Evolutionary conservation across 169 alveolate genomes (phyloP).

Genomic region (Eimeria tenella): DNA sequence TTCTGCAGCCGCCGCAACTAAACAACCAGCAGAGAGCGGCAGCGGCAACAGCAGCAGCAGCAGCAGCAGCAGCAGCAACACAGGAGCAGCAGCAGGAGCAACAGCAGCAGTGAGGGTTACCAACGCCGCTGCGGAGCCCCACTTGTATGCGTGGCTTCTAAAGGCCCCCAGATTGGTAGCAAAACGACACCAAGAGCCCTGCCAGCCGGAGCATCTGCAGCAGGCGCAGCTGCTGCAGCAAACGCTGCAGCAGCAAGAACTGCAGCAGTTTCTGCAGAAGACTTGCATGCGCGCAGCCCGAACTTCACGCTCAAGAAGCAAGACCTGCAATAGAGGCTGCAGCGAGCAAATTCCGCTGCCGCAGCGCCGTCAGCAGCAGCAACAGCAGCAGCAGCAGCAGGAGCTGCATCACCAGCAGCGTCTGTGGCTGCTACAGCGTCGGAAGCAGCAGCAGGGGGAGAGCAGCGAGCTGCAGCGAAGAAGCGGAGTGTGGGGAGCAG

Average conservation of each 20-base stretch:
- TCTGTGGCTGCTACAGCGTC: too few relatives aligned
- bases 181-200: not conserved
- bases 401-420: not conserved
- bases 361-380: not conserved
- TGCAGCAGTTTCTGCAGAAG: not conserved
- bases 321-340: not conserved
- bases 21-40: not conserved
- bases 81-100: not conserved
- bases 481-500: not conserved
- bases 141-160: not conserved
- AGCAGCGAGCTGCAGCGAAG: not conserved
- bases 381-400: conserved; percentile 25
- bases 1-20: too few relatives aligned
- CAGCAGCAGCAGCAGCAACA: not conserved
- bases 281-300: not conserved
- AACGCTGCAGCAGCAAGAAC: not conserved
- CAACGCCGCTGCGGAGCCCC: not conserved
- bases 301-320: not conserved
- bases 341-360: not conserved
- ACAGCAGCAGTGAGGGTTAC: not conserved
- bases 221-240: not conserved
- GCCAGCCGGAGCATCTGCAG: conserved; percentile 20
- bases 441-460: not conserved
- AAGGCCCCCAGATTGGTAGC: not conserved
- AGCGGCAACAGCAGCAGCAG: conserved; percentile 20